Base-by-base conservation (phyloP, 2,329 filamentous ascomycete species). In the Pyricularia pennisetigena region DNA sequence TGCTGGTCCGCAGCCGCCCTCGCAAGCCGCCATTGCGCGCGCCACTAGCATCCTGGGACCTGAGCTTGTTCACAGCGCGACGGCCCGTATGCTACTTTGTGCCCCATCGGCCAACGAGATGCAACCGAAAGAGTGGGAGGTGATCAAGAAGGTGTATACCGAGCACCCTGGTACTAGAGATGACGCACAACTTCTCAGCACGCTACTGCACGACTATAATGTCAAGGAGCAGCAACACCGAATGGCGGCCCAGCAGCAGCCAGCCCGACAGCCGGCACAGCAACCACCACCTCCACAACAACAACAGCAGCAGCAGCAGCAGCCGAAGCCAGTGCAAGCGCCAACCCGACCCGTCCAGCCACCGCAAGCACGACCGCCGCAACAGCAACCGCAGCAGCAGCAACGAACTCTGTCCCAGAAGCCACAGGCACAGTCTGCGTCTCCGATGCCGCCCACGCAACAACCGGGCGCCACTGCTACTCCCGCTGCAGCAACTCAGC, bases 61-160 rank as follows among this genome's bases (percentile, higher is more conserved):
- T 12, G 57, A 61, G 0, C 81, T 90, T 63, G 85, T 89, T 14
- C 81, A 81, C 26, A 85, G 86, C 20, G 86, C 89, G 0, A 90
- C 89, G 0, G 87, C 92, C 9, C 82, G 86, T 28, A 90, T 93
- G 72, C 79, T 94, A 4, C 80, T 93, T 63, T 61, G 12, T 61
- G n/a, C 57, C 14, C 86, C 88, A 5, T 88, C 91, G 71, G 89
- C 89, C 0, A 86, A 84, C 24, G 84, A 85, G 66, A 92, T 91
- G 82, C 83, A 88, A 64, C 82, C 86, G n/a, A 80, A 85, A 20
- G 91, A 96, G 74, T 90, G 95, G 85, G 82, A 86, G 68, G 86
- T 95, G 30, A 86, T 97, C 70, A 83, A 85, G 67, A 83, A 85
- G 57, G 88, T 94, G 16, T 82, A 93, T 28, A 84, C 88, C 66